These are phyloP conservation scores for Bimuria novae-zelandiae DNA, from an alignment of 2,329 filamentous ascomycete genomes.

Conservation along the genomic window DNA sequence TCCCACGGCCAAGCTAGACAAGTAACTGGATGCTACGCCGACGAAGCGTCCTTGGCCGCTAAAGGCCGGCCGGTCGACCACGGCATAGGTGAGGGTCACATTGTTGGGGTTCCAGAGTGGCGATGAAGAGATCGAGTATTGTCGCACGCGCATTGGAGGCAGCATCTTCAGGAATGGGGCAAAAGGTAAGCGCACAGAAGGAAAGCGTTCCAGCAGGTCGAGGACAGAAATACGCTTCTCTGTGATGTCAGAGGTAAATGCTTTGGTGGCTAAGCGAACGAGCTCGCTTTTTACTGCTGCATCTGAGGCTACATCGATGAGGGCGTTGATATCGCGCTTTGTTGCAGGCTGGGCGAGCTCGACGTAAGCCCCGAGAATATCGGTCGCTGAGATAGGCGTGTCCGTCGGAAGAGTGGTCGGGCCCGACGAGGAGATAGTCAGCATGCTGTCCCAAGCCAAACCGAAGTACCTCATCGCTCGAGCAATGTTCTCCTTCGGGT, in stretches of 20 bases:
- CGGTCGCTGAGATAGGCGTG: conserved; percentile 63
- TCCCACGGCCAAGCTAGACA: conserved; percentile 46
- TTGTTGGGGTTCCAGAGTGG: conserved; percentile 63
- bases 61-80: conserved; percentile 62
- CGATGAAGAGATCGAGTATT: conserved; percentile 80
- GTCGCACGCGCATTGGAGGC: conserved; percentile 76
- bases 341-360: conserved; percentile 75
- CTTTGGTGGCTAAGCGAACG: conserved; percentile 51
- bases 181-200: conserved; percentile 63
- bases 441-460: conserved; percentile 69
- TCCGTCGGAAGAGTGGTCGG: conserved; percentile 69
- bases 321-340: conserved; percentile 61
- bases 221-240: conserved; percentile 67
- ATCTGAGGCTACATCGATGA: conserved; percentile 57
- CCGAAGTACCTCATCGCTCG: conserved; percentile 68
- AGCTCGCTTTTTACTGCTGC: conserved; percentile 56
- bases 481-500: conserved; percentile 64
- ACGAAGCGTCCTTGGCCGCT: conserved; percentile 50
- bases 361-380: conserved; percentile 71
- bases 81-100: conserved; percentile 69
- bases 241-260: conserved; percentile 45
- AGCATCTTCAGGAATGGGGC: conserved; percentile 71
- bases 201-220: conserved; percentile 69
- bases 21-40: conserved; percentile 51
- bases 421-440: conserved; percentile 64